These are phyloP conservation scores for Rhodotorula sp. DNA, from an alignment of 1,284 basidiomycete genomes.

Conservation along the genomic window DNA sequence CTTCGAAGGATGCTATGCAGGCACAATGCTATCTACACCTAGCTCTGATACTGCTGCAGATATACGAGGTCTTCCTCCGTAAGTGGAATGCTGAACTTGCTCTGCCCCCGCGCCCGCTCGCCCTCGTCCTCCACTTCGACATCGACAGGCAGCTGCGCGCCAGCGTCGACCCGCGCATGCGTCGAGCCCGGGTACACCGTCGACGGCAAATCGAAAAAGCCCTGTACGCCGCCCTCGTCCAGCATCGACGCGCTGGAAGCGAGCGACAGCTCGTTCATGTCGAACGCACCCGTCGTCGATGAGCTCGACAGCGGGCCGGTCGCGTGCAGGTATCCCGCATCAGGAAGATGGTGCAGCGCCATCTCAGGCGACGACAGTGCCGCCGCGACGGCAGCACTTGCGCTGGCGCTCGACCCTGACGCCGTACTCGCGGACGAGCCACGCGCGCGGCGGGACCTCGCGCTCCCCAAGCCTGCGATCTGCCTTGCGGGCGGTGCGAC, in stretches of 20 bases:
- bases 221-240: constrained; percentile 2
- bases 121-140: background rate
- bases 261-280: background rate
- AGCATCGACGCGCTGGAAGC: background rate
- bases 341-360: background rate
- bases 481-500: constrained; percentile 1
- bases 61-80: background rate
- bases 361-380: constrained; percentile 1
- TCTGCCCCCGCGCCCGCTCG: background rate
- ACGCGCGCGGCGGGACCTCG: background rate
- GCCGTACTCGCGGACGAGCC: background rate
- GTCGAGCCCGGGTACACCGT: background rate
- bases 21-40: too few relatives aligned
- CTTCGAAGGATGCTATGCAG: background rate
- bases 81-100: background rate
- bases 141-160: background rate
- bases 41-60: background rate
- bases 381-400: background rate
- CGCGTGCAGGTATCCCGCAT: background rate
- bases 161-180: background rate
- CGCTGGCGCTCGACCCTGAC: background rate
- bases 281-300: constrained; percentile 1
- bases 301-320: background rate
- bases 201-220: background rate
- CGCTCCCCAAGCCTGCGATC: background rate